A percentile compares a stretch with the other conserved stretches of the same genome.
phyloP scores from a whole-genome alignment of 352 stramenopile genomes.

The Phytophthora quininea region DNA sequence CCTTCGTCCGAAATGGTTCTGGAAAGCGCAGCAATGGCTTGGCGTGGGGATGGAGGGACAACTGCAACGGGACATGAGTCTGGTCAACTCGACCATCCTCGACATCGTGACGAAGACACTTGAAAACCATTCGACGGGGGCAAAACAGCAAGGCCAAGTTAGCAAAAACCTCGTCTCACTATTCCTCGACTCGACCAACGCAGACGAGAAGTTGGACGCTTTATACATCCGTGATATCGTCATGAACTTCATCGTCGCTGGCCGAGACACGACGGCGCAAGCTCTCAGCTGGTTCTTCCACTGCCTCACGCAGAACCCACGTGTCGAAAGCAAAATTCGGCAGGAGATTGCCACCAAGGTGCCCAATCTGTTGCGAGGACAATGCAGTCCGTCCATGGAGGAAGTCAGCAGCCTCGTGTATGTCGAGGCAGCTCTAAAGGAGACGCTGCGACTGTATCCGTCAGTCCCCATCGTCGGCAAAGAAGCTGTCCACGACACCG shows the following conservation, averaged over 20 bases:
- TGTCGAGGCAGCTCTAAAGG: conserved; percentile 51
- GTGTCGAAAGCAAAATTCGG: conserved; percentile 46
- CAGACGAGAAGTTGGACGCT: conserved; percentile 27
- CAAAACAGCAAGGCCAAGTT: neutral
- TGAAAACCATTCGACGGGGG: neutral
- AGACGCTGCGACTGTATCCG: conserved; percentile 64
- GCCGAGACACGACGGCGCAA: conserved; percentile 76
- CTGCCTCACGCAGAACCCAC: conserved; percentile 51
- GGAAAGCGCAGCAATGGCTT: conserved; percentile 45
- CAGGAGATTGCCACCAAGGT: conserved; percentile 42
- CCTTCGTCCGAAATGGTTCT: conserved; percentile 38
- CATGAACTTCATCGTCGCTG: conserved; percentile 81
- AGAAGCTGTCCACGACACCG: conserved; percentile 41
- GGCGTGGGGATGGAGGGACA: conserved; percentile 34
- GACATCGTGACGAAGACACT: conserved; percentile 48
- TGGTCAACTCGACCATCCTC: conserved; percentile 45
- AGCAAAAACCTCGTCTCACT: conserved; percentile 24
- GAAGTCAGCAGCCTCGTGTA: conserved; percentile 41
- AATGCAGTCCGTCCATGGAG: conserved; percentile 24
- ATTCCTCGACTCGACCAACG: conserved; percentile 30
- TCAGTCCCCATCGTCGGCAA: conserved; percentile 51
- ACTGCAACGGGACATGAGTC: conserved; percentile 34
- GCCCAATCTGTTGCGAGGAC: conserved; percentile 3
- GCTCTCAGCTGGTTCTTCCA: conserved; percentile 75
- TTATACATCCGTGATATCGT: conserved; percentile 68